These are phyloP conservation scores for Debaryomyces sp. DNA, from an alignment of 1,139 yeast species.

Conservation along the genomic window DNA sequence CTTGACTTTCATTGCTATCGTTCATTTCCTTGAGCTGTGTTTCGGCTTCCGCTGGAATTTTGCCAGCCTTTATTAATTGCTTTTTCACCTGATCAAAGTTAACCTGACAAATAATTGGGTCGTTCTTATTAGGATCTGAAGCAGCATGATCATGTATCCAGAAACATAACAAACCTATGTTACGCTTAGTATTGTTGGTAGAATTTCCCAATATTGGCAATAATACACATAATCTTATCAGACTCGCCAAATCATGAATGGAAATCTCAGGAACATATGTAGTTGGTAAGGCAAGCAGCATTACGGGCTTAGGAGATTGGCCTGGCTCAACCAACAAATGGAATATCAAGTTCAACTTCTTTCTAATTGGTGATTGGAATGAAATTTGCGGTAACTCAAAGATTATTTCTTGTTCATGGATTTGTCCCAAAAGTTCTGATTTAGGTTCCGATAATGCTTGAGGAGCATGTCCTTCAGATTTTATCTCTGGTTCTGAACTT, in stretches of 20 bases:
- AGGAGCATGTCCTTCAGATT: slow-evolving; percentile 1
- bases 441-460: neutral
- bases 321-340: slow-evolving; percentile 40
- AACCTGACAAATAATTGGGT: slow-evolving; percentile 47
- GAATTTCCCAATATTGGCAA: slow-evolving; percentile 48
- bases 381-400: slow-evolving; percentile 44
- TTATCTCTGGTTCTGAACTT: slow-evolving; percentile 7
- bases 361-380: slow-evolving; percentile 45
- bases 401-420: slow-evolving; percentile 31
- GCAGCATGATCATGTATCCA: slow-evolving; percentile 41
- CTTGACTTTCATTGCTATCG: slow-evolving; percentile 17
- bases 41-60: slow-evolving; percentile 43
- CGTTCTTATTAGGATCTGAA: slow-evolving; percentile 26
- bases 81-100: slow-evolving; percentile 45
- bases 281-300: slow-evolving; percentile 41
- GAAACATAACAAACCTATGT: slow-evolving; percentile 40
- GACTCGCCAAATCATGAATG: slow-evolving; percentile 30
- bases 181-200: slow-evolving; percentile 38
- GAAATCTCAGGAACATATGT: slow-evolving; percentile 41
- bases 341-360: slow-evolving; percentile 42
- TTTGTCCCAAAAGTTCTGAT: slow-evolving; percentile 5
- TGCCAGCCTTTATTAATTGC: slow-evolving; percentile 43
- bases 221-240: slow-evolving; percentile 37
- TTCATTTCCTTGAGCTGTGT: slow-evolving; percentile 25
- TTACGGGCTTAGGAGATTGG: slow-evolving; percentile 35